Base-by-base conservation (phyloP, 139 green algal genomes). In the Picochlorum sp. region DNA sequence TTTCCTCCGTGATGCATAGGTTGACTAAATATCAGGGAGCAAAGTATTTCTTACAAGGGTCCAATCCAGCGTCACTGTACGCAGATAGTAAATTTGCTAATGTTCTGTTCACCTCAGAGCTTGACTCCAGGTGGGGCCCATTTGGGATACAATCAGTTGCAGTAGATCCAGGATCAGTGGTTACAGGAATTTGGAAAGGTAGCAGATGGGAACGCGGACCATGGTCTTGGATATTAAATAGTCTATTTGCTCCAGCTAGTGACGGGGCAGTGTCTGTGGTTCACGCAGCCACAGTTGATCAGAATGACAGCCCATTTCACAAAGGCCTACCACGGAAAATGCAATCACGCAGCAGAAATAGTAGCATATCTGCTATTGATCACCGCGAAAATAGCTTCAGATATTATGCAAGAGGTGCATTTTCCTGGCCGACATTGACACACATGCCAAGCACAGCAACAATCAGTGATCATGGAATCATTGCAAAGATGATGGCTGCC, bases 331-430 rank as follows among this genome's bases (percentile, higher is more conserved):
- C 47, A 20, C 0, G 18, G 15, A 54, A 54, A 54, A 2, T 3
- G 18, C 47, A 65, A 21, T 66, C 60, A 26, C 21, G 6, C 67
- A 49, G 21, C 21, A 50, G 58, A 15, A 71, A 31, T 13, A 41
- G 34, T 41, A 41, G 7, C 34, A 41, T 1, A 41, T 41, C 34
- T 41, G 7, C 7, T 7, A 41, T 11, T 41, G 0, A 41, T 41
- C 34, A 41, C 34, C 9, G 5, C 1, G 34, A 41, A 41, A 14
- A 28, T 44, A 51, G 31, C 45, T 26, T 20, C 34, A 30, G 44
- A 45, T 92, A 88, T 62, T 92, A 91, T 65, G 79, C 84, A 8
- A 77, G 84, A 13, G 86, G 86, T 47, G 57, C 86, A 11, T 92
- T 92, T 74, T 71, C 73, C 16, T 79, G 66, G 30, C 75, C 81